Percentiles rank a stretch among this genome's conserved stretches.
Conservation (phyloP, 2,329 filamentous ascomycete species). For the Fusarium luffae region DNA sequence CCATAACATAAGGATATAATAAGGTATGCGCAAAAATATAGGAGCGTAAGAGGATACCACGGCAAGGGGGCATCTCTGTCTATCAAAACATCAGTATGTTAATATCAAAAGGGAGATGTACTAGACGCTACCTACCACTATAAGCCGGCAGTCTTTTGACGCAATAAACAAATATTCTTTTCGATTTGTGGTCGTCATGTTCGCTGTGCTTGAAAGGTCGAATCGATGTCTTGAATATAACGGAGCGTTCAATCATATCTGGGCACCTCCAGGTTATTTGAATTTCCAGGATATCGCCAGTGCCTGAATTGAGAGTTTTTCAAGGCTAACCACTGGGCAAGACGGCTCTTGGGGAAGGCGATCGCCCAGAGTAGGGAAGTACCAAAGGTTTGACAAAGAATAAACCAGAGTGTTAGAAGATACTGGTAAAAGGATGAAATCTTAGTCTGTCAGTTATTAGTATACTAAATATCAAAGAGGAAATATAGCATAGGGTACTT, state of each 20-base stretch:
- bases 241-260: background rate
- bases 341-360: background rate
- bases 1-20: background rate
- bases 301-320: background rate
- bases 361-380: too few species aligned
- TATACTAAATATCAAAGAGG: background rate
- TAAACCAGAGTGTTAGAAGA: too few species aligned
- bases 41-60: background rate
- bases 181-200: background rate
- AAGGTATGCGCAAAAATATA: background rate
- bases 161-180: background rate
- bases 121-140: background rate
- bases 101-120: background rate
- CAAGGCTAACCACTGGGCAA: background rate
- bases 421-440: background rate
- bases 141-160: fast-evolving
- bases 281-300: background rate
- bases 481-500: background rate
- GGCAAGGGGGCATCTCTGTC: background rate
- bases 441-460: background rate
- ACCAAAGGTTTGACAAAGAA: too few species aligned
- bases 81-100: background rate
- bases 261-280: fast-evolving
- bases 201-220: background rate
- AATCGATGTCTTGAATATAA: background rate